Base-by-base conservation (phyloP, 495 filamentous ascomycete species). In the Xylaria palmicola region DNA sequence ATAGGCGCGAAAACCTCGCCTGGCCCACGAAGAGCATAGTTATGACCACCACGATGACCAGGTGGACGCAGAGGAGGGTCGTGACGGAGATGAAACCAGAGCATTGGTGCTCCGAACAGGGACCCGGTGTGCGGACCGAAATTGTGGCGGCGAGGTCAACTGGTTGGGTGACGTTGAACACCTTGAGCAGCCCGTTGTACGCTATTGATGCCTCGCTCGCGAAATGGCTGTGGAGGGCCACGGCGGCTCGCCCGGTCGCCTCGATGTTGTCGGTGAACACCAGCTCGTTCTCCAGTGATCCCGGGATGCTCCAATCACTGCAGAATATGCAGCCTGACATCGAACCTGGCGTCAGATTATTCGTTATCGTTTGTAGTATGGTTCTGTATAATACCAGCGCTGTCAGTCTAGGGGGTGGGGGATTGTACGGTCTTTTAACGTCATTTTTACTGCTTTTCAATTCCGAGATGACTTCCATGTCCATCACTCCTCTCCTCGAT, bases 1-100 rank as follows among this genome's bases (percentile, higher is more conserved):
- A 54, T 39, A 36, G 41, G 34, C 36, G 51, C 13, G 51, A 54
- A 22, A 40, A 54, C 29, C 51, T 54, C 36, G 24, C 51, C 29
- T 54, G 51, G 5, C n/a, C 20, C 6, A 41, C 15, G 8, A 40
- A 54, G 5, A 54, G 34, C 4, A 36, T 15, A 6, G 51, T 54
- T 8, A 54, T 54, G 51, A 24, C 15, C 20, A 22, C 20, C 2
- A 41, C 24, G 13, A 41, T 17, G 22, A 54, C 13, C 1, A 54
- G 36, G 15, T 54, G 51, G 15, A 8, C 36, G 2, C 22, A 34
- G 19, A 41, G 36, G 10, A 54, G 51, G 0, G 36, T 29, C 22
- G 22, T 41, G 4, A 54, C 51, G 0, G 36, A 29, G 22, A 54
- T 54, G 13, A 54, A 54, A 3, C 51, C 51, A 27, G 36, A 26